phyloP scores from a whole-genome alignment of 441 rosid species.

The Bocquillonia castaneifolia region DNA sequence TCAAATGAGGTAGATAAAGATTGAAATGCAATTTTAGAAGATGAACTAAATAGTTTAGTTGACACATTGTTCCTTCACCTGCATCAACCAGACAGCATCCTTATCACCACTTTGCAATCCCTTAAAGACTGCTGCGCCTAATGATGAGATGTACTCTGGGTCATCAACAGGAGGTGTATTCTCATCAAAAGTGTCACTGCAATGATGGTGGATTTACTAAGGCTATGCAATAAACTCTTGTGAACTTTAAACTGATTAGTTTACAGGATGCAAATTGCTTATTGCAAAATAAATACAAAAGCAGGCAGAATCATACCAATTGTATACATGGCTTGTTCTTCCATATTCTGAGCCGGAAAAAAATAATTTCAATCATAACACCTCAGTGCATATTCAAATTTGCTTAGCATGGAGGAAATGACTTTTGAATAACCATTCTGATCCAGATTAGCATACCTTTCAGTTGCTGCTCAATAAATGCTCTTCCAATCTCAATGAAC shows the following conservation, averaged over 20 bases:
- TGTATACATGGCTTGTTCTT: constrained; percentile 58
- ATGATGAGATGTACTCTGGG: constrained; percentile 58
- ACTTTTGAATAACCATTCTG: background rate
- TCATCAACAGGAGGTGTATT: constrained; percentile 76
- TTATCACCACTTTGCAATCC: constrained; percentile 68
- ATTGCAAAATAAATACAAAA: constrained; percentile 4
- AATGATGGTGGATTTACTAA: background rate
- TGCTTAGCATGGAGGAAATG: constrained; percentile 14
- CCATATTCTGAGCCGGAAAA: constrained; percentile 59
- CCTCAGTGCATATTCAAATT: constrained; percentile 9
- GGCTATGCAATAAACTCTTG: background rate
- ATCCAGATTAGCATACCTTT: constrained; percentile 35
- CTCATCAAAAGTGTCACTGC: constrained; percentile 80
- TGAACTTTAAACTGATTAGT: constrained; percentile 9
- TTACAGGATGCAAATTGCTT: constrained; percentile 1
- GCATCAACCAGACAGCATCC: constrained; percentile 75
- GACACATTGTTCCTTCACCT: constrained; percentile 38
- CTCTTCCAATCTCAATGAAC: constrained; percentile 62
- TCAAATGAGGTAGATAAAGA: constrained; percentile 3
- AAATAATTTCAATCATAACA: constrained; percentile 13
- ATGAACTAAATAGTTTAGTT: constrained; percentile 10
- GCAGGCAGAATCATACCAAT: constrained; percentile 43
- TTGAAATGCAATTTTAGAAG: constrained; percentile 5
- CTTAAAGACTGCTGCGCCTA: constrained; percentile 62
- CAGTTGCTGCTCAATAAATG: constrained; percentile 55